A percentile compares a stretch with the other conserved stretches of the same genome.
These are phyloP conservation scores for Teunomyces stri DNA, from an alignment of 805 yeast genomes.

Conservation along the genomic window DNA sequence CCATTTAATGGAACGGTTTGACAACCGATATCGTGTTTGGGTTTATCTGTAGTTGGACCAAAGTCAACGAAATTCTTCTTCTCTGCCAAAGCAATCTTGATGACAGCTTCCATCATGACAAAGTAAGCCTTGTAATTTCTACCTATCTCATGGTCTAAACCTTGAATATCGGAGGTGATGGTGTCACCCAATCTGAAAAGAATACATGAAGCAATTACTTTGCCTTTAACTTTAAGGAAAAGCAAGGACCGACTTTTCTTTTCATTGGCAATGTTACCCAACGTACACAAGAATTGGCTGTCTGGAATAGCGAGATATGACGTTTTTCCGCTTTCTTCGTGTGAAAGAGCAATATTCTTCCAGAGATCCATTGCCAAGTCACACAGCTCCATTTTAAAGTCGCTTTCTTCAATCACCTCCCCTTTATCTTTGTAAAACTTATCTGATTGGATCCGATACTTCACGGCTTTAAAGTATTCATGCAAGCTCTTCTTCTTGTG, in stretches of 20 bases:
- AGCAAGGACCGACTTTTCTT: conserved; percentile 29
- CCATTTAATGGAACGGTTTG: conserved; percentile 36
- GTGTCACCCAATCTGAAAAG: conserved; percentile 43
- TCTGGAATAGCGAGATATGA: conserved; percentile 35
- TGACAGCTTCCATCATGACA: conserved; percentile 49
- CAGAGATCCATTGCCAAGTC: conserved; percentile 30
- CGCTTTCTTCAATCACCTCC: conserved; percentile 28
- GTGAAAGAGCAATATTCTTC: conserved; percentile 38
- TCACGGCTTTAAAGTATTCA: conserved; percentile 40
- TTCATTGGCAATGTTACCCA: conserved; percentile 23
- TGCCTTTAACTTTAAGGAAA: conserved; percentile 36
- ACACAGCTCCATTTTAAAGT: conserved; percentile 32
- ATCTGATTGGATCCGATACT: conserved; percentile 38
- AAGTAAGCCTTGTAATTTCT: conserved; percentile 42
- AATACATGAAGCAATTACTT: conserved; percentile 39
- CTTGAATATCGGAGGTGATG: conserved; percentile 44
- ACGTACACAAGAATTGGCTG: conserved; percentile 23
- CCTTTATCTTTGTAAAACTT: conserved; percentile 35
- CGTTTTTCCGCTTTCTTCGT: conserved; percentile 36
- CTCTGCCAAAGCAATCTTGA: conserved; percentile 36
- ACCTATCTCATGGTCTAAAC: conserved; percentile 38
- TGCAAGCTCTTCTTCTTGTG: conserved; percentile 24
- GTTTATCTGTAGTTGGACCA: conserved; percentile 46
- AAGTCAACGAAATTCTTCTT: conserved; percentile 41
- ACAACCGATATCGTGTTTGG: conserved; percentile 42